Evolutionary conservation across 2,329 filamentous ascomycete genomes (phyloP), one percentile per base, ranked within the genome.

Genomic region (Remersonia thermophila): DNA sequence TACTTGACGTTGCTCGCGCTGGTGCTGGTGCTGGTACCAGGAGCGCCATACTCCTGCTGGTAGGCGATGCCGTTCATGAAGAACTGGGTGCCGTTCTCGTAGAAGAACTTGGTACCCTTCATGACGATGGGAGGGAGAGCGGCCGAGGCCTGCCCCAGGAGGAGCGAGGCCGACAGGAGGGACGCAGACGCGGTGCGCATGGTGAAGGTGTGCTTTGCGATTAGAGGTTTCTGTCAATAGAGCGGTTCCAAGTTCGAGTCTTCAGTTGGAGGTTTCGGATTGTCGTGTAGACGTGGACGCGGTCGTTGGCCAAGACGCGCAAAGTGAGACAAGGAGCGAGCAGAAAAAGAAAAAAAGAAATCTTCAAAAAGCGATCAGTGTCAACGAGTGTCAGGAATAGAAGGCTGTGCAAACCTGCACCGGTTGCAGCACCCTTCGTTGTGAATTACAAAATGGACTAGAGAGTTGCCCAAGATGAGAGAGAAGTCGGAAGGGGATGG

Each of bases 51-150:
- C 27, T 89, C 83, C 65, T 87, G 77, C 68, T 98, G 91, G 66
- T 98, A 98, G 48, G 91, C 91, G 50, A 98, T 70, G 65, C 91
- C 91, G 61, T 81, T 84, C 60, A 96, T 84, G 69, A 77, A 93
- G 63, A 72, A 72, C 52, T 72, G 66, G 13, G 68, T 71, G 45
- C 68, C 68, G 51, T 79, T 82, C 60, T 83, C 71, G 68, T 82
- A 87, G 71, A 93, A 95, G 71, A 95, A 89, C 39, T 58, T 58
- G 43, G 46, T 45, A 32, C 55, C 55, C 72, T 87, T 87, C 67
- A 77, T 75, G 49, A 74, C 61, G 51, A 82, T 78, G 42, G 75
- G 67, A 47, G 76, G 60, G 18, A 72, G 55, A 40, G 63, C 59
- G 31, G 60, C 60, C 35, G 59, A 59, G 20, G 62, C 50, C 46